These are phyloP conservation scores for Apophysomyces trapeziformis DNA, from an alignment of 371 early-diverging fungal species.

Conservation along the genomic window DNA sequence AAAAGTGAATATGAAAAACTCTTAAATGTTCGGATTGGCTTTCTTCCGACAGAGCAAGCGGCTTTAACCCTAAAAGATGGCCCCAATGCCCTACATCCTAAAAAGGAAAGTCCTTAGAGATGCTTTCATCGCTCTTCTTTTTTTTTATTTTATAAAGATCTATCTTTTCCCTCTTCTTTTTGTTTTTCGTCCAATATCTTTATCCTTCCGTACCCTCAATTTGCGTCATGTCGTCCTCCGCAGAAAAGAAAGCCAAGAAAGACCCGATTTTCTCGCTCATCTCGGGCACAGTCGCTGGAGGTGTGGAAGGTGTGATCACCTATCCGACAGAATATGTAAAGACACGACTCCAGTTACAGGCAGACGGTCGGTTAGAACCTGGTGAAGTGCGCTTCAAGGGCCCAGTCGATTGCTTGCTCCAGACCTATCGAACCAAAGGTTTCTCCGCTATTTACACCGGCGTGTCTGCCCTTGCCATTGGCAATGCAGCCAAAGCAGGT, in stretches of 20 bases:
- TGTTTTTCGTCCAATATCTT: not conserved
- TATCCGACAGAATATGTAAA: constrained; percentile 95
- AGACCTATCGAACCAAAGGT: constrained; percentile 54
- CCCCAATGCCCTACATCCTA: not conserved
- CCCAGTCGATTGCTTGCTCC: constrained; percentile 77
- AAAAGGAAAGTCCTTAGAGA: constrained; percentile 3
- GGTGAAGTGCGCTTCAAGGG: constrained; percentile 70
- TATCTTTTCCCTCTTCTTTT: constrained; percentile 1
- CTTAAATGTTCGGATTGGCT: constrained; percentile 6
- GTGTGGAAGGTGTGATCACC: constrained; percentile 84
- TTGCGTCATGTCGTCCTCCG: not conserved
- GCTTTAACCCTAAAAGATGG: not conserved
- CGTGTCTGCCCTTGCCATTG: constrained; percentile 76
- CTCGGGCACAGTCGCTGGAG: constrained; percentile 89
- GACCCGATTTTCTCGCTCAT: constrained; percentile 62
- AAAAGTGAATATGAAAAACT: not conserved
- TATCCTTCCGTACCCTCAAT: not conserved
- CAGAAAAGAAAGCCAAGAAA: constrained; percentile 27
- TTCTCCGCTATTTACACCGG: constrained; percentile 34
- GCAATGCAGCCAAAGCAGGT: constrained; percentile 90
- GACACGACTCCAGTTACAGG: constrained; percentile 91
- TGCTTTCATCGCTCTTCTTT: not conserved
- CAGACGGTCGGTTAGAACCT: constrained; percentile 48
- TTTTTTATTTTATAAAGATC: not conserved
- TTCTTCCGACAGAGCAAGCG: not conserved